phyloP scores from a whole-genome alignment of 768 basidiomycete genomes.

The Mycena chlorophos region DNA sequence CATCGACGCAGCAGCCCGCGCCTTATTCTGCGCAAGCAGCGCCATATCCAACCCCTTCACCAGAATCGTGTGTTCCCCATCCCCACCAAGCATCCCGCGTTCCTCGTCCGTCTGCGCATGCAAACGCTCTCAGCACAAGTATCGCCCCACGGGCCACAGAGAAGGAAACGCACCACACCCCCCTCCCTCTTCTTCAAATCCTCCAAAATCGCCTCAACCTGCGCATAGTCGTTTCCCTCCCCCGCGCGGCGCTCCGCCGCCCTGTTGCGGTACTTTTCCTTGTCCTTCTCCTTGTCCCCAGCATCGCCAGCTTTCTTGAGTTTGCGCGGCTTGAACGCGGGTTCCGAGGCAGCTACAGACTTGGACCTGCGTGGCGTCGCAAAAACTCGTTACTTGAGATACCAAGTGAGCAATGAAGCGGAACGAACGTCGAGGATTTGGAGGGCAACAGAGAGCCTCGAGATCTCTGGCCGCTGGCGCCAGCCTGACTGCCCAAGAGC shows the following conservation, averaged over 20 bases:
- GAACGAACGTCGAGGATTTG: slow-evolving; percentile 33
- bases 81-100: slow-evolving; percentile 79
- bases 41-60: slow-evolving; percentile 90
- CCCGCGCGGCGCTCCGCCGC: slow-evolving; percentile 73
- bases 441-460: slow-evolving; percentile 35
- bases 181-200: slow-evolving; percentile 76
- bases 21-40: slow-evolving; percentile 81
- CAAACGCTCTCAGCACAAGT: background rate
- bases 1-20: slow-evolving; percentile 45
- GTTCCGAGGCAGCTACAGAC: slow-evolving; percentile 49
- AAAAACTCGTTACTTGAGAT: slow-evolving; percentile 1
- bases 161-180: slow-evolving; percentile 22
- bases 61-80: slow-evolving; percentile 80
- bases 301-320: slow-evolving; percentile 51
- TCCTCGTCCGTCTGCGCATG: slow-evolving; percentile 65
- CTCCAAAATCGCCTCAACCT: slow-evolving; percentile 78
- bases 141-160: too few relatives aligned
- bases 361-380: slow-evolving; percentile 40
- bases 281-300: slow-evolving; percentile 31
- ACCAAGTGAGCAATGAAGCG: background rate
- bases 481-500: slow-evolving; percentile 38
- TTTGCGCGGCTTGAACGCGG: slow-evolving; percentile 81
- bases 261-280: slow-evolving; percentile 68
- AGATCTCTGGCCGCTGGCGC: slow-evolving; percentile 28
- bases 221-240: slow-evolving; percentile 68